Conservation (phyloP, 108 stramenopile species). For the Cyclostephanos tholiformis region DNA sequence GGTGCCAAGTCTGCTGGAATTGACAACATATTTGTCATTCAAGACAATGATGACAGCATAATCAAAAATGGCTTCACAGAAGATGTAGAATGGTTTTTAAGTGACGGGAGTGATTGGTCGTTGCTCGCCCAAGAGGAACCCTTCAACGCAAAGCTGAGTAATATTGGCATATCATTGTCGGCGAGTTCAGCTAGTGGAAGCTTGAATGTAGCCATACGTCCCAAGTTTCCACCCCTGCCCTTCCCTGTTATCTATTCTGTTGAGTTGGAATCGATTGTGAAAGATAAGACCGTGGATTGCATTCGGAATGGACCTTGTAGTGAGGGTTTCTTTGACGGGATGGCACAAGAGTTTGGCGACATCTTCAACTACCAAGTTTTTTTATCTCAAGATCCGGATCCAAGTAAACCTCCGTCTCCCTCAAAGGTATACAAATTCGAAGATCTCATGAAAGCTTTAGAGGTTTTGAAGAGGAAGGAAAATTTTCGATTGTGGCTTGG, state of each 20-base stretch:
- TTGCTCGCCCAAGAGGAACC: slow-evolving; percentile 3
- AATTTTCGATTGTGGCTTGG: slow-evolving; percentile 21
- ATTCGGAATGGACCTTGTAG: slow-evolving; percentile 15
- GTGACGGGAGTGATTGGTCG: slow-evolving; percentile 4
- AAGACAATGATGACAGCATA: not conserved
- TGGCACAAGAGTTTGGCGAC: slow-evolving; percentile 7
- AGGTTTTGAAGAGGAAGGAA: slow-evolving; percentile 5
- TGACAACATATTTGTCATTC: not conserved
- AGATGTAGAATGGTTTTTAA: slow-evolving; percentile 1
- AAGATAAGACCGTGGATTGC: slow-evolving; percentile 8
- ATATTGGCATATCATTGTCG: slow-evolving; percentile 11
- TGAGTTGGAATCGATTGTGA: slow-evolving; percentile 10
- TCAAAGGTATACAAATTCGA: slow-evolving; percentile 18
- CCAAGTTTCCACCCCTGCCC: slow-evolving; percentile 9
- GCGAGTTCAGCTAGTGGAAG: slow-evolving; percentile 5
- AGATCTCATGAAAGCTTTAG: slow-evolving; percentile 20
- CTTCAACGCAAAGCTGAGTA: not conserved
- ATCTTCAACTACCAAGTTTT: slow-evolving; percentile 15
- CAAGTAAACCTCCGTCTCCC: slow-evolving; percentile 1
- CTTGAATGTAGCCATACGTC: slow-evolving; percentile 8
- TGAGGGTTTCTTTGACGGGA: slow-evolving; percentile 20
- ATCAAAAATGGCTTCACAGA: not conserved
- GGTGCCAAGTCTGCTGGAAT: not conserved
- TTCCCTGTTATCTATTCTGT: slow-evolving; percentile 11
- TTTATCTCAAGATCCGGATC: slow-evolving; percentile 6